These are phyloP conservation scores for Pythium guiyangense DNA, from an alignment of 352 stramenopile genomes.

Conservation along the genomic window DNA sequence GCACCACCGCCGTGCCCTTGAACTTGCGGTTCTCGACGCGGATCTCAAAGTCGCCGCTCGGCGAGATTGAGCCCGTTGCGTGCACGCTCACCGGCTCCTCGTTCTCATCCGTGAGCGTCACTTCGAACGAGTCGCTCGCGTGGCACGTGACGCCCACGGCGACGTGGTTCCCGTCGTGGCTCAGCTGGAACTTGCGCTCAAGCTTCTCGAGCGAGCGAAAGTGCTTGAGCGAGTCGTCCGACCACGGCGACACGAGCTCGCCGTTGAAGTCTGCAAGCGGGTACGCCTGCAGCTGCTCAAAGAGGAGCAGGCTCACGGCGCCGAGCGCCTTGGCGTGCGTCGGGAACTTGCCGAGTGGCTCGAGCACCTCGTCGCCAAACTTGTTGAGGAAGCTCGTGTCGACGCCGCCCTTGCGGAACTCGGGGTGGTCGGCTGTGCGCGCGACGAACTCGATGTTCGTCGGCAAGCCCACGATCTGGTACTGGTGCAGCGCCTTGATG, in stretches of 20 bases:
- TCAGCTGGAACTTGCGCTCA: slow-evolving; percentile 44
- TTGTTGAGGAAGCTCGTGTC: slow-evolving; percentile 94
- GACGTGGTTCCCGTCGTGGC: slow-evolving; percentile 35
- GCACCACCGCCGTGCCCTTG: slow-evolving; percentile 58
- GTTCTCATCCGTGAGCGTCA: slow-evolving; percentile 24
- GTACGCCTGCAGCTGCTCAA: slow-evolving; percentile 44
- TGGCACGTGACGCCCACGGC: slow-evolving; percentile 38
- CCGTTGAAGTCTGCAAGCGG: slow-evolving; percentile 30
- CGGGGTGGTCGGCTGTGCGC: slow-evolving; percentile 79
- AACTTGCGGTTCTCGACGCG: slow-evolving; percentile 59
- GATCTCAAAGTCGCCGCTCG: slow-evolving; percentile 60
- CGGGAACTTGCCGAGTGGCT: slow-evolving; percentile 46
- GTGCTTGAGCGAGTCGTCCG: slow-evolving; percentile 36
- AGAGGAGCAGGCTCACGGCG: slow-evolving; percentile 66
- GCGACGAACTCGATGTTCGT: slow-evolving; percentile 95
- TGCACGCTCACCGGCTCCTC: slow-evolving; percentile 16
- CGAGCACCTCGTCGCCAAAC: slow-evolving; percentile 80
- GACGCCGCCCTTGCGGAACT: slow-evolving; percentile 87
- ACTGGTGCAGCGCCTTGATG: slow-evolving; percentile 81
- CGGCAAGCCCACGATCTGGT: slow-evolving; percentile 90
- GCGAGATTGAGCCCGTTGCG: slow-evolving; percentile 29
- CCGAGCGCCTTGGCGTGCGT: slow-evolving; percentile 67
- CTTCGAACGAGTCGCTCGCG: slow-evolving; percentile 33
- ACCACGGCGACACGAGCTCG: slow-evolving; percentile 59
- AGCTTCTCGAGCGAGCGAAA: slow-evolving; percentile 60